Evolutionary conservation across 2,329 filamentous ascomycete genomes (phyloP).

Genomic region (Aspergillus phoenicis): DNA sequence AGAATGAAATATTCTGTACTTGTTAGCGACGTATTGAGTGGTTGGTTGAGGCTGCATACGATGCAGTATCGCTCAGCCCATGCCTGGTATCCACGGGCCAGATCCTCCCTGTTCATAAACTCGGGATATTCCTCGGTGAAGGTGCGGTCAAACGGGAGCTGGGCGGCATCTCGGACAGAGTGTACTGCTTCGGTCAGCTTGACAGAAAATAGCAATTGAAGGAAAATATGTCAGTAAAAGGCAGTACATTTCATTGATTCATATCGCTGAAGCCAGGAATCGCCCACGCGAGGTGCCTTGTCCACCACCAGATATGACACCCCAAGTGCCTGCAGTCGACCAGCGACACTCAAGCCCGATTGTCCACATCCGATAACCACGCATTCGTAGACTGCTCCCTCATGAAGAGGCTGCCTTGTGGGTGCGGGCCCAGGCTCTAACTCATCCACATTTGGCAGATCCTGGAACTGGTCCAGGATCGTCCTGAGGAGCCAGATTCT

Average conservation of each 20-base stretch:
- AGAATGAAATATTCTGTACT: background rate
- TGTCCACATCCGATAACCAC: slow-evolving; percentile 48
- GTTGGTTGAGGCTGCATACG: background rate
- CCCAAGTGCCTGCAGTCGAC: slow-evolving; percentile 47
- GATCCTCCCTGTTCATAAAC: background rate
- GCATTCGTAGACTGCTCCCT: background rate
- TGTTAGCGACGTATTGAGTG: background rate
- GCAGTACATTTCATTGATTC: slow-evolving; percentile 41
- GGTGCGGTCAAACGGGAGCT: background rate
- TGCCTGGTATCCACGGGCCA: background rate
- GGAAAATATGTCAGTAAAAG: too few species aligned
- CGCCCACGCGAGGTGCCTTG: slow-evolving; percentile 44
- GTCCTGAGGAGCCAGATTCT: background rate
- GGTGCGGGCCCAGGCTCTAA: background rate
- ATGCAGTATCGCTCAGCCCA: slow-evolving; percentile 1
- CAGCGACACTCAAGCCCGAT: slow-evolving; percentile 48
- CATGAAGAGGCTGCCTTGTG: background rate
- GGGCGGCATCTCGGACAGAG: background rate
- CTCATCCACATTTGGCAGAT: background rate
- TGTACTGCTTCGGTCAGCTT: background rate
- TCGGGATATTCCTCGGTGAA: background rate
- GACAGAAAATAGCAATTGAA: too few species aligned
- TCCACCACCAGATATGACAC: slow-evolving; percentile 51
- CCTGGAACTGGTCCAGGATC: background rate
- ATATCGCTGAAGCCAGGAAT: slow-evolving; percentile 52